Conservation (phyloP, 208 protist genomes). For the Acanthamoeba royreba region DNA sequence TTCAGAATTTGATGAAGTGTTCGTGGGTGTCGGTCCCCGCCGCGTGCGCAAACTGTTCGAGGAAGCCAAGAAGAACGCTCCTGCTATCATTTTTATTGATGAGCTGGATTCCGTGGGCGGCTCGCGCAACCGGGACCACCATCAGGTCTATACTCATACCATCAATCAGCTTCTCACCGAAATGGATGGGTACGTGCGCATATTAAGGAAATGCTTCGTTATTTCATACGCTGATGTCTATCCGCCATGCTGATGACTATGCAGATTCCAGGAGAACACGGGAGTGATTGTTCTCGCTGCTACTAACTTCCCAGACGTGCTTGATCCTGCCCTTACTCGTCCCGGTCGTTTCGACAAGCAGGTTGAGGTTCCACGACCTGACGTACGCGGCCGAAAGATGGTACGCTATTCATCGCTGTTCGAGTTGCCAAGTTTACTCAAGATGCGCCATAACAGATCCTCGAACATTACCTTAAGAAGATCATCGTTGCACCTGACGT, state of each 20-base stretch:
- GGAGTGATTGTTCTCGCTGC: conserved; percentile 95
- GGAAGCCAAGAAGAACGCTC: conserved; percentile 85
- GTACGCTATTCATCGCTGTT: not conserved
- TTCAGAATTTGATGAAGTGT: conserved; percentile 96
- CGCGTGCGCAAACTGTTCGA: conserved; percentile 93
- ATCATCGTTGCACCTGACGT: conserved; percentile 41
- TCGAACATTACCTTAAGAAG: conserved; percentile 63
- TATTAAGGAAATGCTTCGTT: not conserved
- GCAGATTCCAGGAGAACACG: not conserved
- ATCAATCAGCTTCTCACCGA: conserved; percentile 96
- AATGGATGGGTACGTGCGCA: conserved; percentile 84
- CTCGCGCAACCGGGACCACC: conserved; percentile 83
- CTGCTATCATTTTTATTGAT: conserved; percentile 98
- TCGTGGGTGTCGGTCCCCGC: conserved; percentile 93
- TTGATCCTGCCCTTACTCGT: conserved; percentile 92
- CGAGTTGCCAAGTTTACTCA: not conserved
- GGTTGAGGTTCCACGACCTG: conserved; percentile 74
- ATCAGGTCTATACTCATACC: conserved; percentile 76
- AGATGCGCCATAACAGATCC: conserved; percentile 40
- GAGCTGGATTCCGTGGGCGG: conserved; percentile 96
- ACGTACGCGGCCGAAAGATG: conserved; percentile 68
- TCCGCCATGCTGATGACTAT: no score
- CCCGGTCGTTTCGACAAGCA: conserved; percentile 84
- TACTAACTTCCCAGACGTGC: conserved; percentile 95
- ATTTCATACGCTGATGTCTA: not conserved